Evolutionary conservation across 192 early-diverging fungal species (phyloP), one percentile per base, ranked within the genome.

Genomic region (Entomortierella parvispora): DNA sequence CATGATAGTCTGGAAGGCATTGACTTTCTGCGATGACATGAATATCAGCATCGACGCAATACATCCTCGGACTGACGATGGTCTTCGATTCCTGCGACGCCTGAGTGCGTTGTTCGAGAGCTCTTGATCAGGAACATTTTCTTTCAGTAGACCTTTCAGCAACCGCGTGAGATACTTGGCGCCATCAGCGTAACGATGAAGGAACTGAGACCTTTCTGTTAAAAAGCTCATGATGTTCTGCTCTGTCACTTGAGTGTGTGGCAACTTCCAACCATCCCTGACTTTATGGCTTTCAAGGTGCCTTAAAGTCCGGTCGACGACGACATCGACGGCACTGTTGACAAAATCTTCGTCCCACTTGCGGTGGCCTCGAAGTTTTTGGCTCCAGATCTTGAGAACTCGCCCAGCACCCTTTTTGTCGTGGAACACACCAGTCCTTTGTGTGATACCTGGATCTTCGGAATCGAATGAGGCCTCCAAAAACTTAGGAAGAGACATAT

Each of bases 401-500:
- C 43, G 63, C 26, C 46, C 63, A 29, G 63, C 29, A 33, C 63
- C 63, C 52, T 65, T 31, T 50, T 17, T 23, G 1, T 65, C 52
- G 18, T 65, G 44, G 42, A 54, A 65, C 4, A 18, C 11, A n/a
- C 52, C 51, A 65, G 63, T 65, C 63, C 63, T 45, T 12, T 55
- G 52, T 33, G 63, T 29, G 28, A 65, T 29, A 20, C 23, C 12
- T 55, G 51, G 17, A 45, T 65, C 63, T 0, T 56, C 52, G 28
- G 63, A 53, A 49, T 44, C 32, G 62, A 65, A 65, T 17, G 54
- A 44, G 6, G 52, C 62, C 31, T 65, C 62, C 62, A 65, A 31
- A 65, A 65, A 65, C 37, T 1, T 65, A 1, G 62, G 62, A 46
- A 65, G 62, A 22, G 62, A 54, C 62, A 65, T 65, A 44, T 45